Base-by-base conservation (phyloP, 306 rosid species). In the Casuarina equisetifolia region DNA sequence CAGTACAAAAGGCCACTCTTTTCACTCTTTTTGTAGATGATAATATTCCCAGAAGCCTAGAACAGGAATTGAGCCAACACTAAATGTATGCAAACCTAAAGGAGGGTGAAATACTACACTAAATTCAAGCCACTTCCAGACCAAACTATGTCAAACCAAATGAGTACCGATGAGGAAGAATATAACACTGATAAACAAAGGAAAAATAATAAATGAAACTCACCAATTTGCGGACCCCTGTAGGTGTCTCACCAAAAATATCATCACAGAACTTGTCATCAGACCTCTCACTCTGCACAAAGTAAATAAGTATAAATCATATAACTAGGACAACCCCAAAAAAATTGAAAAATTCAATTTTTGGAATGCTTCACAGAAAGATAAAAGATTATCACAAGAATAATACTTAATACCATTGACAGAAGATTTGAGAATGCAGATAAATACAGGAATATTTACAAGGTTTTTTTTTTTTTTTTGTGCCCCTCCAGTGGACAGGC, bases 221-320 rank as follows among this genome's bases (percentile, higher is more conserved):
- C 80, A 96, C 99, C 69, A 58, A 69, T 88, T 89, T 96, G 74
- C 88, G 91, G 82, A 93, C 88, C 76, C 97, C 94, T 36, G 97
- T 88, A 57, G 98, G 99, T 20, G 98, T 96, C 89, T 93, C 99
- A n/a, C 99, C 98, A 88, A 96, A 96, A 80, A 96, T 96, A 82
- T 96, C 99, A 80, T 96, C 99, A 69, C 97, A 88, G 70, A 85
- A 89, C 77, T 82, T 78, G 55, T 80, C 97, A 78, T 78, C 91
- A 20, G 97, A 86, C 75, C 96, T 81, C 88, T 96, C 98, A 82
- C 97, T 90, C 99, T 93, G 93, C 76, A 77, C 54, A 79, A 43
- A 51, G 84, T 38, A 74, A 17, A 38, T 19, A 76, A 76, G 73
- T 4, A 51, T 85, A 58, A 44, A 58, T 74, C 62, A 88, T 58